These are phyloP conservation scores for Diplodia sapinea DNA, from an alignment of 2,329 filamentous ascomycete species.

Conservation along the genomic window DNA sequence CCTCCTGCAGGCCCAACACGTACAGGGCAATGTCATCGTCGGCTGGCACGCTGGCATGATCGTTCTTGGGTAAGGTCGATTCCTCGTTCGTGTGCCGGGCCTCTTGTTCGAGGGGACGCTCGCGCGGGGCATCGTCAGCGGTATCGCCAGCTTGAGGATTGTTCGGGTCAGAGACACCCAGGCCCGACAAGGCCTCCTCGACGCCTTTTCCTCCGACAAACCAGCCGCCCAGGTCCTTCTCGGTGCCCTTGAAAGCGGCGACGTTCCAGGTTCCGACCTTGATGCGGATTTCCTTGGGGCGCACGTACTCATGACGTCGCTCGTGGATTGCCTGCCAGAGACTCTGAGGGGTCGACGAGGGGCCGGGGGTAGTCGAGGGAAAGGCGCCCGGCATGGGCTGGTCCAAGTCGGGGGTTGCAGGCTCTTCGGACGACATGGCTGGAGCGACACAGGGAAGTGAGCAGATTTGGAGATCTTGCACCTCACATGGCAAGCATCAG, in stretches of 20 bases:
- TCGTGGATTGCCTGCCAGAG: slow-evolving; percentile 69
- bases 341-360: slow-evolving; percentile 50
- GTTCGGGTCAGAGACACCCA: slow-evolving; percentile 46
- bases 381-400: slow-evolving; percentile 58
- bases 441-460: neutral
- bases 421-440: slow-evolving; percentile 39
- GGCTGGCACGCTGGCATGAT: slow-evolving; percentile 57
- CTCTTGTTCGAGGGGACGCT: slow-evolving; percentile 57
- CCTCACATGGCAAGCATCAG: slow-evolving; percentile 21
- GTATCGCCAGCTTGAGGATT: slow-evolving; percentile 37
- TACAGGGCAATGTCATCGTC: slow-evolving; percentile 83
- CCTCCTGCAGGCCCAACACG: slow-evolving; percentile 87
- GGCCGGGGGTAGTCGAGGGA: slow-evolving; percentile 40
- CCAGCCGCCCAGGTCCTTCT: slow-evolving; percentile 87
- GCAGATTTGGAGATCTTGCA: neutral
- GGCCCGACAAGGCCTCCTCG: slow-evolving; percentile 65
- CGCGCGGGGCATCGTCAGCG: slow-evolving; percentile 40
- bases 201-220: slow-evolving; percentile 80
- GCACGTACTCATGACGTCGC: slow-evolving; percentile 78
- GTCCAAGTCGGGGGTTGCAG: slow-evolving; percentile 45
- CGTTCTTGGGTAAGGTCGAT: slow-evolving; percentile 53
- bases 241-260: slow-evolving; percentile 79
- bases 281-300: slow-evolving; percentile 74
- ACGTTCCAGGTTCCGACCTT: slow-evolving; percentile 98
- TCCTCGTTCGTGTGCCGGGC: slow-evolving; percentile 51